Evolutionary conservation across 2,329 filamentous ascomycete species (phyloP).

Genomic region (Diplodia seriata): DNA sequence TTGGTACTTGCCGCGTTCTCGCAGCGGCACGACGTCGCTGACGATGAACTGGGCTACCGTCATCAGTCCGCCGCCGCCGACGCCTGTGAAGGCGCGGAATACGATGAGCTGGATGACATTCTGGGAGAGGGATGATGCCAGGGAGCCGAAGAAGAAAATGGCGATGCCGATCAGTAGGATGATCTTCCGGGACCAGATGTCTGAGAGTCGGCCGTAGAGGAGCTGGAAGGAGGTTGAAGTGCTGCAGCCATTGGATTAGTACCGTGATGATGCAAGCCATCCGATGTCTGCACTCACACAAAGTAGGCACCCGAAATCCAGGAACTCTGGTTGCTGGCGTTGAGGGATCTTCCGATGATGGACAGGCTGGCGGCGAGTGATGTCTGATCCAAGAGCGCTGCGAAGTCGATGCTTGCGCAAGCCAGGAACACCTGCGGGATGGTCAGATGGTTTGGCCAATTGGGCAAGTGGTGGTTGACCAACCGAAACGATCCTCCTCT

Average conservation of each 20-base stretch:
- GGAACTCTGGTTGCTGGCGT: slow-evolving; percentile 58
- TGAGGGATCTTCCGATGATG: slow-evolving; percentile 60
- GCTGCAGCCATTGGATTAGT: neutral
- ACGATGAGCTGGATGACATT: slow-evolving; percentile 50
- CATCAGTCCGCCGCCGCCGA: slow-evolving; percentile 39
- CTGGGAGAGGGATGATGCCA: slow-evolving; percentile 54
- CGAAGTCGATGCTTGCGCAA: slow-evolving; percentile 62
- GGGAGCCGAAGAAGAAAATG: slow-evolving; percentile 57
- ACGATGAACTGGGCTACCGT: slow-evolving; percentile 43
- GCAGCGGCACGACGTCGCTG: slow-evolving; percentile 41
- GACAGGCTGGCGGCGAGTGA: slow-evolving; percentile 63
- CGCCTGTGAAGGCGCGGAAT: slow-evolving; percentile 37
- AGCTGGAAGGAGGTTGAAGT: slow-evolving; percentile 58
- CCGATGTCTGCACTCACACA: slow-evolving; percentile 49
- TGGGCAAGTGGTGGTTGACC: neutral
- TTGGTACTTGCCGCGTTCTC: slow-evolving; percentile 42
- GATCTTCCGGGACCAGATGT: slow-evolving; percentile 65
- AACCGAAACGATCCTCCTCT: slow-evolving; percentile 30
- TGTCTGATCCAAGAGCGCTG: slow-evolving; percentile 66
- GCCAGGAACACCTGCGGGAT: slow-evolving; percentile 61
- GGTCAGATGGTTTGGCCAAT: neutral
- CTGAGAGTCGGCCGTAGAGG: slow-evolving; percentile 62
- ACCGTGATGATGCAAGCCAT: neutral
- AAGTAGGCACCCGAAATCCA: slow-evolving; percentile 66
- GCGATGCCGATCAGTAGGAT: slow-evolving; percentile 58